phyloP scores from a whole-genome alignment of 495 filamentous ascomycete species.

The Annulohypoxylon bovei region DNA sequence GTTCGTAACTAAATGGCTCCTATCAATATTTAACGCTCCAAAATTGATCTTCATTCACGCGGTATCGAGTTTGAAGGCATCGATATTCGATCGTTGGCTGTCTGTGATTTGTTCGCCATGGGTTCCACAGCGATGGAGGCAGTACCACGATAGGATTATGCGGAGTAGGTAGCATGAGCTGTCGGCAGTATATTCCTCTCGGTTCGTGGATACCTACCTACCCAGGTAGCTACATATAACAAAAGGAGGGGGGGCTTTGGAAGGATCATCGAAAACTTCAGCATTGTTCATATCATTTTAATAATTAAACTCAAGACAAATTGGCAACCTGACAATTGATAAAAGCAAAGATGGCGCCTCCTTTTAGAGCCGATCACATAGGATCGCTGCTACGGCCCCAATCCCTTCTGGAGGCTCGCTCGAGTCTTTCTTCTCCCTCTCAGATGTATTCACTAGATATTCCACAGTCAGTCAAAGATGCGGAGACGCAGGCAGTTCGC shows the following conservation, averaged over 20 bases:
- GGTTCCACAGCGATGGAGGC: neutral
- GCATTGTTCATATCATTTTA: neutral
- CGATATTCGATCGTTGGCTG: no score
- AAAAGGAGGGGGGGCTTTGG: neutral
- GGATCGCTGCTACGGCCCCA: slow-evolving; percentile 81
- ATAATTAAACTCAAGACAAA: neutral
- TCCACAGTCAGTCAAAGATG: slow-evolving; percentile 53
- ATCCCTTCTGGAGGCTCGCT: slow-evolving; percentile 69
- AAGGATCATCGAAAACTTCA: neutral
- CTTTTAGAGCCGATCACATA: slow-evolving; percentile 84
- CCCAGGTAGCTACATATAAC: neutral
- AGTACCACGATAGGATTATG: neutral
- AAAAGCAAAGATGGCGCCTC: slow-evolving; percentile 58
- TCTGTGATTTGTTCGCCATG: neutral
- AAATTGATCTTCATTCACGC: no score
- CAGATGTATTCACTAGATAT: slow-evolving; percentile 59
- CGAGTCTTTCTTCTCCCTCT: slow-evolving; percentile 35
- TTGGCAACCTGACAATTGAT: neutral
- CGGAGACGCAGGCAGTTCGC: slow-evolving; percentile 72
- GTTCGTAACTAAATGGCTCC: no score
- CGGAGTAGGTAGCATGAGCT: slow-evolving; percentile 2
- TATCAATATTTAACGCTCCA: no score
- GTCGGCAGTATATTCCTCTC: neutral
- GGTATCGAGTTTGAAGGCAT: no score
- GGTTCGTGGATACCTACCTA: neutral